Percentiles rank a stretch among this genome's conserved stretches.
phyloP scores from a whole-genome alignment of 2,329 filamentous ascomycete genomes.

The Colletotrichum tanaceti region DNA sequence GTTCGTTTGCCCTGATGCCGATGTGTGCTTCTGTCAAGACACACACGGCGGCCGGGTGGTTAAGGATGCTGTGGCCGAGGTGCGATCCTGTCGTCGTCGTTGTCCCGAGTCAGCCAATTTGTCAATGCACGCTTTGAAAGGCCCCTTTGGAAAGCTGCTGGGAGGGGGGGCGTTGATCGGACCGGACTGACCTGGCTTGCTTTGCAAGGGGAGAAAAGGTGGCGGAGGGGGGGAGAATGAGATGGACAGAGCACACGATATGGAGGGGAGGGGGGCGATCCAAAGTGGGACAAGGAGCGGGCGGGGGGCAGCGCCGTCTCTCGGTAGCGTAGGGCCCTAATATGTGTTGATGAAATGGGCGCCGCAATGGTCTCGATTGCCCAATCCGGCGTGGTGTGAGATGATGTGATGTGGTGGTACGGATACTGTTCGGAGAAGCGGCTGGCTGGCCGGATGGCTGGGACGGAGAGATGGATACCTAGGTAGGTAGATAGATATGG shows the following conservation, averaged over 20 bases:
- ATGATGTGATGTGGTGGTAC: constrained; percentile 6
- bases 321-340: constrained; percentile 11
- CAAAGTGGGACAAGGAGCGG: constrained; percentile 14
- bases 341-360: constrained; percentile 5
- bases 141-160: constrained; percentile 4
- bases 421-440: constrained; percentile 12
- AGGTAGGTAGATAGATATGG: background rate
- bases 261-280: background rate
- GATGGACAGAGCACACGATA: constrained; percentile 9
- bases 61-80: constrained; percentile 18
- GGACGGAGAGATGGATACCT: background rate
- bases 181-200: background rate
- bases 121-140: background rate
- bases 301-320: constrained; percentile 15
- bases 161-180: background rate
- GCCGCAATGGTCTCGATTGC: constrained; percentile 20
- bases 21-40: background rate
- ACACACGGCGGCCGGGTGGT: background rate
- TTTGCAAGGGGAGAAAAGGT: background rate
- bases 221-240: background rate
- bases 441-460: constrained; percentile 9
- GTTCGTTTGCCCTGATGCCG: background rate
- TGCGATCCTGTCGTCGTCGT: constrained; percentile 11
- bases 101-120: constrained; percentile 28
- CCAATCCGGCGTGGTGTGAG: background rate